Evolutionary conservation across 495 filamentous ascomycete genomes (phyloP).

Genomic region (Parathielavia hyrcaniae): DNA sequence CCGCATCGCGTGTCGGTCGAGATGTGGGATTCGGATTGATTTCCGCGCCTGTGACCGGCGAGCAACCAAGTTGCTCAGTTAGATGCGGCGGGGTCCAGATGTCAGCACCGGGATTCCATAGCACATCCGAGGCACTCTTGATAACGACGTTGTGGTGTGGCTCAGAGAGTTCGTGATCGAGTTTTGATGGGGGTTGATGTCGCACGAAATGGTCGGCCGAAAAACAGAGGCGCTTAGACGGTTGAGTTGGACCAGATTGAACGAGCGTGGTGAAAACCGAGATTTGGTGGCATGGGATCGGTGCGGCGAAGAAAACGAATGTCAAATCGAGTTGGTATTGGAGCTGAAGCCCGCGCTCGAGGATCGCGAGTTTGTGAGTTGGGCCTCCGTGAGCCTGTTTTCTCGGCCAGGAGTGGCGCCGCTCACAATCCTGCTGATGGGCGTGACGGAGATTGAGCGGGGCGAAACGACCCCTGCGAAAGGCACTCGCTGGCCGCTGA

Average conservation of each 20-base stretch:
- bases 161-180: not conserved
- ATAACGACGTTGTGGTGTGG: constrained; percentile 8
- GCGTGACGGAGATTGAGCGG: constrained; percentile 11
- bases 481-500: not conserved
- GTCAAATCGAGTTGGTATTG: not conserved
- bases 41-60: constrained; percentile 18
- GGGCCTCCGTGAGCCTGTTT: constrained; percentile 15
- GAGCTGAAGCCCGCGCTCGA: not conserved
- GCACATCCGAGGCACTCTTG: constrained; percentile 2
- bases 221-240: constrained; percentile 6
- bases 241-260: not conserved
- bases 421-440: not conserved
- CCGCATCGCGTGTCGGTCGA: constrained; percentile 35
- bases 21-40: not conserved
- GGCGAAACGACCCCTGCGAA: not conserved
- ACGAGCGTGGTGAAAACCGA: constrained; percentile 6
- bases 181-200: constrained; percentile 17
- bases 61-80: constrained; percentile 20
- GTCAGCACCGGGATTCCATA: constrained; percentile 26
- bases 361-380: constrained; percentile 13
- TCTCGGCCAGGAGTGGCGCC: constrained; percentile 2
- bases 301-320: not conserved
- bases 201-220: constrained; percentile 17
- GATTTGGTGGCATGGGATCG: not conserved
- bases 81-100: constrained; percentile 17